phyloP scores from a whole-genome alignment of 495 filamentous ascomycete genomes.

The Lepraria neglecta region DNA sequence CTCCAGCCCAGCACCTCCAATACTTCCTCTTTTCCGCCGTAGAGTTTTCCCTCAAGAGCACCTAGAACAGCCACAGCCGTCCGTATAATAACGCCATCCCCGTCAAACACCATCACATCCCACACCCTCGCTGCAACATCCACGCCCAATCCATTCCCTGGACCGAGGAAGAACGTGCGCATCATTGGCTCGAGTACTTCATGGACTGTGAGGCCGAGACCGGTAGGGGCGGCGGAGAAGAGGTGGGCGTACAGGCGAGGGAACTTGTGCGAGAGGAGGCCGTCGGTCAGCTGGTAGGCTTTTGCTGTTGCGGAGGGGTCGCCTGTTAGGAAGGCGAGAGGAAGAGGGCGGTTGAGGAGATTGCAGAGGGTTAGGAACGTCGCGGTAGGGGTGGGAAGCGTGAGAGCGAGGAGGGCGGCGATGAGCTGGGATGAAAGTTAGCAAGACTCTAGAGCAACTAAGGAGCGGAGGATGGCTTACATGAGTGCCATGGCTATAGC shows the following conservation, averaged over 20 bases:
- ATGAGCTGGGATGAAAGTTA: constrained; percentile 51
- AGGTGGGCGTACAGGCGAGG: constrained; percentile 66
- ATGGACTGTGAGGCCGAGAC: constrained; percentile 39
- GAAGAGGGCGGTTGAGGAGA: constrained; percentile 78
- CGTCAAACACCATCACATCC: constrained; percentile 95
- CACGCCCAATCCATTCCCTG: constrained; percentile 48
- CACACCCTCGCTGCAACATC: constrained; percentile 75
- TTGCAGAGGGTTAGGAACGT: constrained; percentile 86
- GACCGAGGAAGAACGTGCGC: constrained; percentile 47
- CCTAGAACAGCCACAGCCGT: constrained; percentile 67
- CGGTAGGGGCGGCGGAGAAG: constrained; percentile 33
- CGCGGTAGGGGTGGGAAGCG: constrained; percentile 61
- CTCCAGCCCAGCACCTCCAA: constrained; percentile 50
- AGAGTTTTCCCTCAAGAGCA: constrained; percentile 55
- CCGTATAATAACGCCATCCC: constrained; percentile 72
- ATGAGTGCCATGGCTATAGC: constrained; percentile 81
- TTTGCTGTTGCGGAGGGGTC: constrained; percentile 67
- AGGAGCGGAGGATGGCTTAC: constrained; percentile 40
- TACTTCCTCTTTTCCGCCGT: constrained; percentile 49
- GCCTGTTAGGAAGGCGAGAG: constrained; percentile 76
- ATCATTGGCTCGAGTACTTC: constrained; percentile 55
- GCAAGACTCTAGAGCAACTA: background rate
- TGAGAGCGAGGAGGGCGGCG: constrained; percentile 78
- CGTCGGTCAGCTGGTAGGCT: constrained; percentile 64
- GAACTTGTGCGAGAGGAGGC: constrained; percentile 65